phyloP scores from a whole-genome alignment of 2,329 filamentous ascomycete species.

The Niveomyces coronatus region DNA sequence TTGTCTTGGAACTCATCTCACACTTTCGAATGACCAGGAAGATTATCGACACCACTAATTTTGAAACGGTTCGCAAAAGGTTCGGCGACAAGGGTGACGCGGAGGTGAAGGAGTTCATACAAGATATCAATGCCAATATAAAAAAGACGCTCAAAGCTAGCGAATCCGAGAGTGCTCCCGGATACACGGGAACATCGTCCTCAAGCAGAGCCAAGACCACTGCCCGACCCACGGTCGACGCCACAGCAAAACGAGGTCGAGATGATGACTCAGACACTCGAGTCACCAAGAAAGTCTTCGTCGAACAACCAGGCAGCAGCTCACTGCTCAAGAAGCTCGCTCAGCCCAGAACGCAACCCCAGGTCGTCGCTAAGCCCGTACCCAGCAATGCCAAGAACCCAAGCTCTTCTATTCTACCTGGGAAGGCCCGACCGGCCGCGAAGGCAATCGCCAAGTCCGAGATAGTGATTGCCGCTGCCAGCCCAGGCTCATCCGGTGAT shows the following conservation, averaged over 20 bases:
- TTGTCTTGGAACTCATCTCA: conserved; percentile 49
- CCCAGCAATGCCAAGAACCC: conserved; percentile 10
- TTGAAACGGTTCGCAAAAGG: conserved; percentile 52
- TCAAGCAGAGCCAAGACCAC: conserved; percentile 26
- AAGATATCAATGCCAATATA: conserved; percentile 42
- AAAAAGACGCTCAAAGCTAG: conserved; percentile 27
- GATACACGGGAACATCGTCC: conserved; percentile 30
- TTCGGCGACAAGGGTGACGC: conserved; percentile 56
- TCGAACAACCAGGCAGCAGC: conserved; percentile 25
- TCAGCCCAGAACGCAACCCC: conserved; percentile 24
- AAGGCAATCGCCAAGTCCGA: conserved; percentile 33
- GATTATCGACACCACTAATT: conserved; percentile 53
- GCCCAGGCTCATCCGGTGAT: conserved; percentile 17
- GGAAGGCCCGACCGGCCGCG: conserved; percentile 33
- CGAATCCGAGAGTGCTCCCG: conserved; percentile 25
- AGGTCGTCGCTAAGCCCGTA: conserved; percentile 19
- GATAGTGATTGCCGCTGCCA: conserved; percentile 15
- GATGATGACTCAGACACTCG: conserved; percentile 31
- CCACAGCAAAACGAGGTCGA: conserved; percentile 25
- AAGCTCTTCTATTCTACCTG: conserved; percentile 33
- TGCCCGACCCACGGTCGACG: conserved; percentile 19
- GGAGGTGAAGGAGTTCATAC: conserved; percentile 51
- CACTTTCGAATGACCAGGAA: conserved; percentile 51
- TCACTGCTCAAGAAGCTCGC: conserved; percentile 30
- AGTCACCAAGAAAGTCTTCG: conserved; percentile 31